Base-by-base conservation (phyloP, 805 yeast genomes). In the Ogataea wickerhamii region DNA sequence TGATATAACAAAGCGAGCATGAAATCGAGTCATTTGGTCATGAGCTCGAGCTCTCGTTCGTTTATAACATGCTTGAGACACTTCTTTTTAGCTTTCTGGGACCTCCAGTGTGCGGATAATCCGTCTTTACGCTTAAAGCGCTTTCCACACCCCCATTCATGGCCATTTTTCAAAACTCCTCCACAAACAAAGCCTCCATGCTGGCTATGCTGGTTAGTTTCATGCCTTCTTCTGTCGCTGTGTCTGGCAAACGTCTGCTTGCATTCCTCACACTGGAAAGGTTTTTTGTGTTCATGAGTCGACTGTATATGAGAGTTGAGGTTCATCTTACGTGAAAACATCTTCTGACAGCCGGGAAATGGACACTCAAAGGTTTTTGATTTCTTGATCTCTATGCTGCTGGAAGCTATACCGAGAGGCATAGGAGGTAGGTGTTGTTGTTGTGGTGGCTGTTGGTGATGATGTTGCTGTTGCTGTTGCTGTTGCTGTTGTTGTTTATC, bases 61-160 rank as follows among this genome's bases (percentile, higher is more conserved):
- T 18, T 16, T 11, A 27, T 45, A 22, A 38, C 43, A 24, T 41
- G 41, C 31, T 52, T 48, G 11, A 61, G 51, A 41, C 66, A 61
- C 41, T 56, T 59, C 42, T 48, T 55, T 22, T 50, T 55, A 8
- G 66, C 65, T 50, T 60, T 61, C 17, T 57, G 54, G 6, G 61
- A 53, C 37, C 56, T 55, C 66, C 66, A 61, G 36, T 61, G 66
- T 1, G 66, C 65, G n/a, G 58, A 43, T 18, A 61, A 45, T 1
- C 66, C 66, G 37, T 61, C 66, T 36, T 60, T 61, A 13, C 66
- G 43, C 37, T 58, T 59, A 34, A 61, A 61, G n/a, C 40, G 41
- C 42, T 59, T 61, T 18, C 63, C 61, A 38, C 66, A 61, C 4
- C 66, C 66, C 66, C 66, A 61, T 16, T 39, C 41, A 14, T 48